Base-by-base conservation (phyloP, 257 asterid genomes). In the Mentha longifolia region DNA sequence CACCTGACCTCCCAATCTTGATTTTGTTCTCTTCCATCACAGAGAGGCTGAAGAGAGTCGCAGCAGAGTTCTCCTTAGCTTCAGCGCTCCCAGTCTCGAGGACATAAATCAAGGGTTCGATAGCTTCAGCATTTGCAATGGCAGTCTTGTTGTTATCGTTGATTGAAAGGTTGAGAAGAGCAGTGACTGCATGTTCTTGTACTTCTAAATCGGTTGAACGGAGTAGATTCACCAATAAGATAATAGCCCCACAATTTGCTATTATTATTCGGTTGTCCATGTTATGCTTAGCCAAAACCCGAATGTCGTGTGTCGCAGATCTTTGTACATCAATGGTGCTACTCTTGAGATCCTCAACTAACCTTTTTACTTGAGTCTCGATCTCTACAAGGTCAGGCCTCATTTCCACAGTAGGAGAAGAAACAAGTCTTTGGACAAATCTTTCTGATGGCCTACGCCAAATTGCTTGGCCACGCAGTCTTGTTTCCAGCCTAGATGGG, bases 51-150 rank as follows among this genome's bases (percentile, higher is more conserved):
- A 82, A 92, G 76, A 91, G 92, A 12, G 96, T 88, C 5, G 96
- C 96, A 63, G 97, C 97, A 42, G 97, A 77, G 78, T 91, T 92
- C 74, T 89, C 96, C 82, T 83, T 92, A 14, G 97, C 97, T 69
- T 92, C 96, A 2, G 89, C 79, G 28, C 83, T 89, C 42, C 97
- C 97, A 12, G 92, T 83, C 78, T 86, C 81, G 33, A 91, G 92
- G 70, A 89, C 96, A 65, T 92, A 81, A 82, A 92, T 92, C 71
- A 92, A 81, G 67, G 96, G 96, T 65, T 83, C 89, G 31, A 92
- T 92, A 20, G 96, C 97, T 13, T 79, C 82, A 7, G 94, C 90
- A 74, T 83, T 86, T 72, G 92, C 98, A 42, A 92, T 92, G 33
- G 93, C 89, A 9, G 83, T 54, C 83, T 87, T 92, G 88, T 89